Conservation (phyloP, 2,329 filamentous ascomycete species). For the Epichloe sp. region DNA sequence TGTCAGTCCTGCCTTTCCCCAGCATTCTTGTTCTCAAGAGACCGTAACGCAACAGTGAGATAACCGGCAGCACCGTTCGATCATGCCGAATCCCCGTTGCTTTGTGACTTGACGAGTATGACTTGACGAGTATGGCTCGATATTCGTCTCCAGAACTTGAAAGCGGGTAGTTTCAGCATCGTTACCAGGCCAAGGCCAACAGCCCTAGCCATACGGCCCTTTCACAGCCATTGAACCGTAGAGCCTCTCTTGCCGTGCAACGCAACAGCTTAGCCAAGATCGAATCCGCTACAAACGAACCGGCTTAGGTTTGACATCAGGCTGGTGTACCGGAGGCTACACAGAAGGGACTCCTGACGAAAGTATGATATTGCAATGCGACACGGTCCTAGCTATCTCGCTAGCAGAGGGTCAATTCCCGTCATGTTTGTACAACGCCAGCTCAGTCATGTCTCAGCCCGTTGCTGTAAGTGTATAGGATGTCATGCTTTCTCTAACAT, state of each 20-base stretch:
- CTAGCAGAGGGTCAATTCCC: neutral
- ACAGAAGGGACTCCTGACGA: neutral
- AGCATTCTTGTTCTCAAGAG: neutral
- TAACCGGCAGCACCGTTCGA: neutral
- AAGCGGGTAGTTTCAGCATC: neutral
- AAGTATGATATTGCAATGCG: neutral
- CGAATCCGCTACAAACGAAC: neutral
- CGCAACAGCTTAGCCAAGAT: neutral
- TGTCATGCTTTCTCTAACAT: neutral
- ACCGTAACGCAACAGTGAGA: neutral
- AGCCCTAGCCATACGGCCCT: neutral
- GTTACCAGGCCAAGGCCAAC: neutral
- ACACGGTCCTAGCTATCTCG: slow-evolving; percentile 1
- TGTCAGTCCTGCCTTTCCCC: neutral
- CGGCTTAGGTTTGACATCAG: neutral
- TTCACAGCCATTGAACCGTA: neutral
- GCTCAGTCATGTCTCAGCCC: slow-evolving; percentile 3
- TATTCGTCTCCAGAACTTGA: neutral
- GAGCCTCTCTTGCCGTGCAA: neutral
- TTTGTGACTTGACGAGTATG: neutral
- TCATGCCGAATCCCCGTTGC: neutral
- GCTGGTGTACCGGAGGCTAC: neutral
- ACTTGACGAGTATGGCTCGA: neutral
- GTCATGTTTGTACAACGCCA: slow-evolving; percentile 2
- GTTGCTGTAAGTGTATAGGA: slow-evolving; percentile 2